phyloP scores from a whole-genome alignment of 176 grass and related monocot species.

The Areca catechu region DNA sequence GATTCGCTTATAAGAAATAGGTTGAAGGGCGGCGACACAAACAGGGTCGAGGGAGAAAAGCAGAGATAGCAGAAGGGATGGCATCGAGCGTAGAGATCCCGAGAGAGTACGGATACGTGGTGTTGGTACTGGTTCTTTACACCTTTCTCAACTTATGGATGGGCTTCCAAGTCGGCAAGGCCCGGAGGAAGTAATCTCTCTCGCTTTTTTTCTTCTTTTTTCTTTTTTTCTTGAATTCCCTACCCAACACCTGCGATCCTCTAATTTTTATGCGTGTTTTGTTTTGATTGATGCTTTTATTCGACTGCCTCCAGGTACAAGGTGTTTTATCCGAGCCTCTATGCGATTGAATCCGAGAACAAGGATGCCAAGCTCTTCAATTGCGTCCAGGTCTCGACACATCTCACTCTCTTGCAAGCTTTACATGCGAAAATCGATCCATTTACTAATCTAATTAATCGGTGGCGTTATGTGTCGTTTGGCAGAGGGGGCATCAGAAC shows the following conservation, averaged over 20 bases:
- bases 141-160: slow-evolving; percentile 92
- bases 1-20: background rate
- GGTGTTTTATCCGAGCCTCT: slow-evolving; percentile 67
- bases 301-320: slow-evolving; percentile 51
- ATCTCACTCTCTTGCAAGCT: no score
- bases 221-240: no score
- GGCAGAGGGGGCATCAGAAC: slow-evolving; percentile 98
- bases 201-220: no score
- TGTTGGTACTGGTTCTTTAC: slow-evolving; percentile 58
- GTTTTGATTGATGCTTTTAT: background rate
- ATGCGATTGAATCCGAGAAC: slow-evolving; percentile 70
- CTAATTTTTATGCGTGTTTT: no score
- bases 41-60: background rate
- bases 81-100: slow-evolving; percentile 55
- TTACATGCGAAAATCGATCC: no score
- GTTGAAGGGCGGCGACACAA: no score
- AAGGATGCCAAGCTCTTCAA: slow-evolving; percentile 99
- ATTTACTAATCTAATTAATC: no score
- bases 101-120: slow-evolving; percentile 84
- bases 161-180: slow-evolving; percentile 68
- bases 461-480: no score
- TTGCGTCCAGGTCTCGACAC: slow-evolving; percentile 57
- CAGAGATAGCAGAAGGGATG: slow-evolving; percentile 21
- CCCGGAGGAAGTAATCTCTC: slow-evolving; percentile 51
- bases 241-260: no score